Evolutionary conservation across 2,329 filamentous ascomycete species (phyloP).

Genomic region (Neofusicoccum kwambonambiense): DNA sequence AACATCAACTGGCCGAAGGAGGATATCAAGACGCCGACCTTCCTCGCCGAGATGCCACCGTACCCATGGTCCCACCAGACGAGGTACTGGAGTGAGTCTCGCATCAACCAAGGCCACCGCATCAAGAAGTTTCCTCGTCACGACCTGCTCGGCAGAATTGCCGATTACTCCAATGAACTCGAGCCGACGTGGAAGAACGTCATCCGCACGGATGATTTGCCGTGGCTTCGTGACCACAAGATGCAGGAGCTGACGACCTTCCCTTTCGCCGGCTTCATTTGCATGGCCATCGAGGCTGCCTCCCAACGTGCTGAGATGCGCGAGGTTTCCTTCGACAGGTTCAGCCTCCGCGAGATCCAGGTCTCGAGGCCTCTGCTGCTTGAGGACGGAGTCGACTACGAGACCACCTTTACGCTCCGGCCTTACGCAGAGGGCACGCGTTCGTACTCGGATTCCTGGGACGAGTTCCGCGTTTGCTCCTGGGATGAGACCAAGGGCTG

Average conservation of each 20-base stretch:
- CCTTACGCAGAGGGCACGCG: conserved; percentile 11
- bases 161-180: conserved; percentile 22
- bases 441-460: conserved; percentile 10
- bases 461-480: conserved; percentile 18
- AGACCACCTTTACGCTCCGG: not conserved
- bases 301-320: conserved; percentile 6
- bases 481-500: conserved; percentile 3
- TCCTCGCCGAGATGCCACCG: conserved; percentile 24
- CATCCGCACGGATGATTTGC: conserved; percentile 24
- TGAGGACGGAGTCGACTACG: conserved; percentile 9
- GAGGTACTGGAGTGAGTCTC: conserved; percentile 22
- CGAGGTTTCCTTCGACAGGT: not conserved
- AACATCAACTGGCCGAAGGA: conserved; percentile 26
- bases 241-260: conserved; percentile 29
- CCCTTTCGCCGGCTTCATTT: conserved; percentile 32
- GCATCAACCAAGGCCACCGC: conserved; percentile 16
- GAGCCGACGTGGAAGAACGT: conserved; percentile 24
- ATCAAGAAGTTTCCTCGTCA: conserved; percentile 18
- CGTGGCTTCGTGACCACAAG: conserved; percentile 28
- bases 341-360: conserved; percentile 6
- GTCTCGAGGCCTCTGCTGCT: conserved; percentile 6
- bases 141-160: conserved; percentile 29
- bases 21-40: conserved; percentile 9
- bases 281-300: conserved; percentile 31
- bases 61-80: conserved; percentile 30